Evolutionary conservation across 2,329 filamentous ascomycete genomes (phyloP), one percentile per base, ranked within the genome.

Genomic region (Botrytis medusae): DNA sequence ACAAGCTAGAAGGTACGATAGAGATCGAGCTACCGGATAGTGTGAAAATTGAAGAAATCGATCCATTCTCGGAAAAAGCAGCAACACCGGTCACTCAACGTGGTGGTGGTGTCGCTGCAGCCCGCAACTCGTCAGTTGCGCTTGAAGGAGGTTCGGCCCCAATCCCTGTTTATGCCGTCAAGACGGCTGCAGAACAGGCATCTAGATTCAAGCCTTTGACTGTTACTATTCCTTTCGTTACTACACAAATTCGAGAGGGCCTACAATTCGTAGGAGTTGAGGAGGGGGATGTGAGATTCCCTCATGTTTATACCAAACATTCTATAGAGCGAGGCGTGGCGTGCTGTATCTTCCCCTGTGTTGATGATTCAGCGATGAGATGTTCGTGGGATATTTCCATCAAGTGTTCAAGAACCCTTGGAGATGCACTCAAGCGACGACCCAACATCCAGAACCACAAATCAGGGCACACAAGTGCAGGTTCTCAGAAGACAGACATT

Each of bases 221-320:
- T 65, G 81, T 93, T 62, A 86, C 87, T 64, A 92, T 98, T 73
- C 93, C 96, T 48, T 99, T 97, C 80, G 85, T 87, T 34, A 89
- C 93, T 48, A 89, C 89, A 69, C 89, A 89, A 77, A 91, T 95
- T 69, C 88, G 93, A 63, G 96, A 99, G 81, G 95, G 94, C 34
- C 82, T 98, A 73, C 95, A 98, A 74, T 99, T 98, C 82, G 93
- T 97, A 25, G 95, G 96, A 6, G 88, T 96, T 54, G 90, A 94
- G 62, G 90, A 91, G 73, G 89, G 91, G 69, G 95, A 98, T 81
- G 86, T 86, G 72, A 89, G 95, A 75, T 99, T 95, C 81, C 94
- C 96, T 0, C 95, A 99, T 83, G 91, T 93, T 67, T 99, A 97
- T 82, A 97, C 95, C 0, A 91, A 91, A 59, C 94, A 95, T 79